These are phyloP conservation scores for Podila horticola DNA, from an alignment of 192 early-diverging fungal genomes.

Conservation along the genomic window DNA sequence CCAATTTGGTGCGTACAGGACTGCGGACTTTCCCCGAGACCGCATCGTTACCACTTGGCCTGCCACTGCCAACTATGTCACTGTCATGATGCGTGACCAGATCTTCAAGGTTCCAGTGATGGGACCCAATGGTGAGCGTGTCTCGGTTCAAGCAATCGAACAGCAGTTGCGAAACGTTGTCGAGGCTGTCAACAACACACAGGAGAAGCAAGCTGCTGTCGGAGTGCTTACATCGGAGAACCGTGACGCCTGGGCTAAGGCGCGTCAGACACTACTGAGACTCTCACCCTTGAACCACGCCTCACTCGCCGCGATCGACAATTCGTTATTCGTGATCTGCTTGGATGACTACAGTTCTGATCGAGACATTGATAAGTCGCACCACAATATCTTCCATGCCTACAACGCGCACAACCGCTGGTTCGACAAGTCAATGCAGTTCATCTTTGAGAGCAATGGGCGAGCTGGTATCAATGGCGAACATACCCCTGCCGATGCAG, in stretches of 20 bases:
- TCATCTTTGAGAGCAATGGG: conserved; percentile 87
- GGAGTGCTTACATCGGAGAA: conserved; percentile 88
- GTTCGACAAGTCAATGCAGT: conserved; percentile 96
- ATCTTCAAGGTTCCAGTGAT: conserved; percentile 86
- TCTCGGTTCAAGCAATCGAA: conserved; percentile 60
- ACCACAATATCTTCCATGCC: conserved; percentile 84
- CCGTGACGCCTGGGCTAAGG: conserved; percentile 87
- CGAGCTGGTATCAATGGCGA: conserved; percentile 94
- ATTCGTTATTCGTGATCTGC: conserved; percentile 88
- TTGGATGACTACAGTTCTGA: conserved; percentile 81
- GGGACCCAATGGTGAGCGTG: conserved; percentile 69
- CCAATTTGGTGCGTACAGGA: conserved; percentile 84
- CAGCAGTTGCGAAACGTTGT: conserved; percentile 55
- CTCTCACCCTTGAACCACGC: conserved; percentile 54
- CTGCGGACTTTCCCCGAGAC: conserved; percentile 77
- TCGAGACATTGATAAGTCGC: conserved; percentile 69
- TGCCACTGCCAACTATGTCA: conserved; percentile 79
- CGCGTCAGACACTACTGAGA: conserved; percentile 41
- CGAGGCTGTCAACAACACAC: conserved; percentile 54
- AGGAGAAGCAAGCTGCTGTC: conserved; percentile 69
- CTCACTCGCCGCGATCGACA: conserved; percentile 70
- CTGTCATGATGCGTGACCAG: conserved; percentile 88
- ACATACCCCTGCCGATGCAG: conserved; percentile 94
- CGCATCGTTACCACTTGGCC: conserved; percentile 78
- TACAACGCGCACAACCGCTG: conserved; percentile 86